Conservation (phyloP, 352 stramenopile genomes). For the Phytophthora quininea region DNA sequence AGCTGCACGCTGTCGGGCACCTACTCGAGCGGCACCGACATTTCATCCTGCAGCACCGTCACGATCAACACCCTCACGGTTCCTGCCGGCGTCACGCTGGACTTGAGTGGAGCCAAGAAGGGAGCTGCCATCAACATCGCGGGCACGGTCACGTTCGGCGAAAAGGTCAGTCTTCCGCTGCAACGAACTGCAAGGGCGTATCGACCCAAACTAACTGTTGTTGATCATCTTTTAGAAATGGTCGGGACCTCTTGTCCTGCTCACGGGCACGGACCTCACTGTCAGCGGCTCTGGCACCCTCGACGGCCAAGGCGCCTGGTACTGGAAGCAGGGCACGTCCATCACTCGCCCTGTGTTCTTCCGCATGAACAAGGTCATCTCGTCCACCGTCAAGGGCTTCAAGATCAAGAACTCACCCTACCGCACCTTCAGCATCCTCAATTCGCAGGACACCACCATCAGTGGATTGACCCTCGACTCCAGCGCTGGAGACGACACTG, state of each 20-base stretch:
- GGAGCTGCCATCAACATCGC: conserved; percentile 16
- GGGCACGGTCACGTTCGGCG: conserved; percentile 43
- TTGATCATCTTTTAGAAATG: conserved; percentile 8
- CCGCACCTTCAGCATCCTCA: conserved; percentile 3
- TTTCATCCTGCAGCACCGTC: not conserved
- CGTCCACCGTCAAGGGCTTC: conserved; percentile 32
- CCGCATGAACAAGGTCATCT: conserved; percentile 32
- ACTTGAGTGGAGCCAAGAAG: not conserved
- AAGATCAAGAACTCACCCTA: conserved; percentile 29
- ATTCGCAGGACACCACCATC: conserved; percentile 16
- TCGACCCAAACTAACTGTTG: not conserved
- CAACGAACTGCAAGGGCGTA: not conserved
- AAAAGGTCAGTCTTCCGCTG: conserved; percentile 17
- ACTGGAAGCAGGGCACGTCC: not conserved
- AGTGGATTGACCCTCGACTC: conserved; percentile 25
- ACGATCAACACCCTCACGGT: not conserved
- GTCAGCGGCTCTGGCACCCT: not conserved
- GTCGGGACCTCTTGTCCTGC: not conserved
- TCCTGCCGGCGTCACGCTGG: not conserved
- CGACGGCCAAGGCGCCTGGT: not conserved
- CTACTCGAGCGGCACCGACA: not conserved
- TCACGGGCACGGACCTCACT: not conserved
- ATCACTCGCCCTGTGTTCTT: conserved; percentile 20
- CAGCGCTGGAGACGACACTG: conserved; percentile 9
- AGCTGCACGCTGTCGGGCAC: conserved; percentile 5